Evolutionary conservation across 1,139 yeast species (phyloP), one percentile per base, ranked within the genome.

Genomic region (Magnusiomyces sp.): DNA sequence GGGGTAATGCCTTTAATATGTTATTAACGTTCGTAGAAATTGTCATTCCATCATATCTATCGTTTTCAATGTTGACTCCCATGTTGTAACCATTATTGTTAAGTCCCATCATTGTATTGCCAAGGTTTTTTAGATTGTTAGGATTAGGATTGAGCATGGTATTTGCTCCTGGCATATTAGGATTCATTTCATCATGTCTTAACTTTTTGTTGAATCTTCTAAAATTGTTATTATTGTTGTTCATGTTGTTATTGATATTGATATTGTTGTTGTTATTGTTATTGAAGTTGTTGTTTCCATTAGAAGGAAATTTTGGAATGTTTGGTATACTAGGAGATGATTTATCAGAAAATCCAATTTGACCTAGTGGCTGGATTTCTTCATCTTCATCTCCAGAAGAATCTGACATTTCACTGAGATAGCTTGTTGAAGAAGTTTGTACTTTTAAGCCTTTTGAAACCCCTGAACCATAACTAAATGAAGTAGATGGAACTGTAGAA

Each of bases 401-500:
- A 33, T n/a, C 40, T 2, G 38, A 29, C 19, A 2, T 37, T 16
- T 23, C 48, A 23, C 23, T 20, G 45, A n/a, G 27, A 23, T 16
- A 23, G 3, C 19, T 17, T 4, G 5, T 34, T 4, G 14, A 14
- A 23, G 29, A 23, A 5, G 29, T 23, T 6, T 40, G 45, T n/a
- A 29, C 36, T 6, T 46, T 29, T n/a, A 34, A 27, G 10, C 50
- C 23, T n/a, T 29, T 20, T 19, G 29, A 47, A 41, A 48, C 16
- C 52, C 50, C 36, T 49, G 48, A 4, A 60, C 61, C 40, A 9
- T 10, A 23, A 23, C 6, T 5, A 23, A 23, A 23, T 23, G 29
- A 23, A 5, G 7, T 23, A 23, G 29, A 23, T 23, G 29, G 29
- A 4, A 23, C 29, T 4, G 29, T 23, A 23, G 29, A 4, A 23